Conservation (phyloP, 352 stramenopile genomes). For the Globisporangium middletonii region DNA sequence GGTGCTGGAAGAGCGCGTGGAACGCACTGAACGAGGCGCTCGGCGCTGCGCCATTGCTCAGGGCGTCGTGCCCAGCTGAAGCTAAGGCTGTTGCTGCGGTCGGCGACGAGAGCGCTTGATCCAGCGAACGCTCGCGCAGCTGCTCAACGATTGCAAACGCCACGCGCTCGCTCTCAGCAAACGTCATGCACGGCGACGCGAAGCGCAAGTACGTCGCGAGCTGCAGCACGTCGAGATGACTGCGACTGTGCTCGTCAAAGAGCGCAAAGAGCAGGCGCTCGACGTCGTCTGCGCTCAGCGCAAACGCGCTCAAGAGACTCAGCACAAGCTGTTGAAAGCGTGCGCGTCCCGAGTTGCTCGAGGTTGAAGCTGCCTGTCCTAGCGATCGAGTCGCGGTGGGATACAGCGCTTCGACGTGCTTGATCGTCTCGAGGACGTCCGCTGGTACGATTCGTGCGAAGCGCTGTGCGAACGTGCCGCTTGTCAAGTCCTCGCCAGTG, state of each 20-base stretch:
- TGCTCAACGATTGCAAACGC: slow-evolving; percentile 3
- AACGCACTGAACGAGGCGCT: slow-evolving; percentile 22
- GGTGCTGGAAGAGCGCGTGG: slow-evolving; percentile 10
- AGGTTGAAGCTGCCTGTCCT: background rate
- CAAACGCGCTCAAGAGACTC: slow-evolving; percentile 26
- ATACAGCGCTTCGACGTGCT: slow-evolving; percentile 1
- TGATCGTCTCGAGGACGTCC: background rate
- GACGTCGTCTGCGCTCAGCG: slow-evolving; percentile 19
- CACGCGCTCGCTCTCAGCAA: slow-evolving; percentile 15
- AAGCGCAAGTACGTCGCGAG: slow-evolving; percentile 20
- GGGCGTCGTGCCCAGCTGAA: background rate
- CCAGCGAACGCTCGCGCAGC: background rate
- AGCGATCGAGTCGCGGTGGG: background rate
- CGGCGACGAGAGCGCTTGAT: slow-evolving; percentile 7
- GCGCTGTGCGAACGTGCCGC: slow-evolving; percentile 10
- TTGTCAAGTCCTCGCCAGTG: slow-evolving; percentile 4
- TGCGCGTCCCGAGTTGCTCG: background rate
- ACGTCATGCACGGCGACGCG: background rate
- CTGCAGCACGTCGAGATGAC: slow-evolving; percentile 17
- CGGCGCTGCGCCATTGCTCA: background rate
- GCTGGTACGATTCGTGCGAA: background rate
- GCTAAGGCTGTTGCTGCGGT: background rate
- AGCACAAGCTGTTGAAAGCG: slow-evolving; percentile 20
- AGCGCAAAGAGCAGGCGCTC: slow-evolving; percentile 36
- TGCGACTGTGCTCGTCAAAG: slow-evolving; percentile 28